These are phyloP conservation scores for Calamus simplicifolius DNA, from an alignment of 176 grass and related monocot genomes.

Conservation along the genomic window DNA sequence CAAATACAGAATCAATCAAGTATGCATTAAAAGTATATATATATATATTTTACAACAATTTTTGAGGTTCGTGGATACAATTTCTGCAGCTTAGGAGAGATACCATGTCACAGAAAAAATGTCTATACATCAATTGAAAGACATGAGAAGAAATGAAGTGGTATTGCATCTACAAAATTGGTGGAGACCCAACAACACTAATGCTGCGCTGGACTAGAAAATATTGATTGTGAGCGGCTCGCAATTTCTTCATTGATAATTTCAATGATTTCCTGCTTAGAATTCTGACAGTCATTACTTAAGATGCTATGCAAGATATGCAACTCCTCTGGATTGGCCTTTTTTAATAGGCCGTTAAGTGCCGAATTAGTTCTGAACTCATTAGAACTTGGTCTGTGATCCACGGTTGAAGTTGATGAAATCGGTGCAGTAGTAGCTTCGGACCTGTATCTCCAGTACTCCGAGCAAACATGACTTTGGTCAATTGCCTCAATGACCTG, in stretches of 20 bases:
- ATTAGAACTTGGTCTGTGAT: not conserved
- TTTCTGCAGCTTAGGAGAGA: no score
- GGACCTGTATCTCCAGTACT: conserved; percentile 63
- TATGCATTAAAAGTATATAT: no score
- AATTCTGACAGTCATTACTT: conserved; percentile 10
- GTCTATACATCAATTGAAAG: no score
- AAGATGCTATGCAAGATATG: conserved; percentile 44
- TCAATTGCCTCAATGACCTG: conserved; percentile 61
- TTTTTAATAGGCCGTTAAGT: conserved; percentile 60
- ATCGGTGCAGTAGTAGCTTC: not conserved
- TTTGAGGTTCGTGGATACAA: no score
- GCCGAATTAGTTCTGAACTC: not conserved
- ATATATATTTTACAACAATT: no score
- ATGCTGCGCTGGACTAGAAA: no score
- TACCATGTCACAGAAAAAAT: no score
- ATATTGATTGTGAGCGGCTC: not conserved
- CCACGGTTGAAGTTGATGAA: no score
- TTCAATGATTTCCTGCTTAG: conserved; percentile 27
- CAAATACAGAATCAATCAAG: no score
- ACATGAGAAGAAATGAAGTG: no score
- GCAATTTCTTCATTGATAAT: conserved; percentile 34
- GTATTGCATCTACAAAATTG: no score
- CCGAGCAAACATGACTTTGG: conserved; percentile 44
- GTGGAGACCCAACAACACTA: no score
- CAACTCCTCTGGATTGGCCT: conserved; percentile 61